Percentiles rank a stretch among this genome's conserved stretches.
phyloP scores from a whole-genome alignment of 1,284 basidiomycete species.

The Ganoderma sinense region DNA sequence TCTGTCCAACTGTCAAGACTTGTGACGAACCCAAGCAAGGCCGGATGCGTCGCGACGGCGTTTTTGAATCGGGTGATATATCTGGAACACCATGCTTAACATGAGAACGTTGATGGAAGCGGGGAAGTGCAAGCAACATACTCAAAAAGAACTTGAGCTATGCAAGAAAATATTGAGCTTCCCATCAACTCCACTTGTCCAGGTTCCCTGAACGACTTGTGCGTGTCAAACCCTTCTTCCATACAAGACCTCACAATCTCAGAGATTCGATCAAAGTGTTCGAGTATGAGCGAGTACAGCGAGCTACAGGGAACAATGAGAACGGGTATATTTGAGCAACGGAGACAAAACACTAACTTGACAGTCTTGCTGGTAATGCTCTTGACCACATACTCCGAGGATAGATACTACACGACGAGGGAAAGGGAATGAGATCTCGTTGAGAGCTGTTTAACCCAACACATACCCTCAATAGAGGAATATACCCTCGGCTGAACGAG shows the following conservation, averaged over 20 bases:
- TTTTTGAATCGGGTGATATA: slow-evolving; percentile 69
- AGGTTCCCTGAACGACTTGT: slow-evolving; percentile 35
- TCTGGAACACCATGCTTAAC: slow-evolving; percentile 42
- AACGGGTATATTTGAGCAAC: neutral
- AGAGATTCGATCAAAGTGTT: slow-evolving; percentile 55
- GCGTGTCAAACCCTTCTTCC: slow-evolving; percentile 44
- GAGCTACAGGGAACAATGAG: slow-evolving; percentile 43
- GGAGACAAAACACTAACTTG: slow-evolving; percentile 50
- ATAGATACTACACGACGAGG: slow-evolving; percentile 54
- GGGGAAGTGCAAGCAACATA: slow-evolving; percentile 38
- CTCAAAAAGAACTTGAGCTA: slow-evolving; percentile 60
- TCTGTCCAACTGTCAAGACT: slow-evolving; percentile 54
- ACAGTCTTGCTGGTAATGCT: slow-evolving; percentile 59
- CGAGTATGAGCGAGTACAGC: slow-evolving; percentile 61
- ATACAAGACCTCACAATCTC: slow-evolving; percentile 53
- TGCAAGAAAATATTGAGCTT: slow-evolving; percentile 50
- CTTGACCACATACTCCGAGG: slow-evolving; percentile 68
- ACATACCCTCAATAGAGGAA: slow-evolving; percentile 63
- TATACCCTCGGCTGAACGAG: slow-evolving; percentile 66
- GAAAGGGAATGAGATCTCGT: slow-evolving; percentile 1
- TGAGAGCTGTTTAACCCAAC: neutral
- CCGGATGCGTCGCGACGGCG: slow-evolving; percentile 53
- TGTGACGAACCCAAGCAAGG: slow-evolving; percentile 49
- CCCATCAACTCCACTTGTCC: slow-evolving; percentile 48
- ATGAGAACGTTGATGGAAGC: neutral